Conservation (phyloP, 495 filamentous ascomycete genomes). For the Tuber brumale region DNA sequence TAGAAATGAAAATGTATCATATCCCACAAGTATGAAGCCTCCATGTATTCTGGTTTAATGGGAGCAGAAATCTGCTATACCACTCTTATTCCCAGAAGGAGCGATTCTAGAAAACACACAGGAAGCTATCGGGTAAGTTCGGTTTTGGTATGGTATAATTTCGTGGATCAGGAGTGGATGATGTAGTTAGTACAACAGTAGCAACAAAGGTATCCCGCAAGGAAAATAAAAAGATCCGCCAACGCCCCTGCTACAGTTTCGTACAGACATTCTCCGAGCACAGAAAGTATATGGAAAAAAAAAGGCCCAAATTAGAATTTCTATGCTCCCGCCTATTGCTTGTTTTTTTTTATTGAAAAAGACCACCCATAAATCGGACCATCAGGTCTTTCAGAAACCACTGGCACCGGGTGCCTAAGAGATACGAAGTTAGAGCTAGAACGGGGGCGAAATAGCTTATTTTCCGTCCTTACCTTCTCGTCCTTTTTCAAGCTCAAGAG, state of each 20-base stretch:
- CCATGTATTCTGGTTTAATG: not conserved
- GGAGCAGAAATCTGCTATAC: not conserved
- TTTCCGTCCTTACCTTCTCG: constrained; percentile 56
- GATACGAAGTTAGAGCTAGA: constrained; percentile 10
- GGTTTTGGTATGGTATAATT: not conserved
- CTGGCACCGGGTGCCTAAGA: constrained; percentile 38
- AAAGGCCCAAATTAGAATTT: not conserved
- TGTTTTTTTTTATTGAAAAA: not conserved
- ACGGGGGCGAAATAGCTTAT: not conserved
- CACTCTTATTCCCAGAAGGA: not conserved
- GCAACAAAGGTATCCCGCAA: constrained; percentile 3
- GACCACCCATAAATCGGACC: not conserved
- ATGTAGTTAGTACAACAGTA: not conserved
- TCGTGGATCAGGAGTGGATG: not conserved
- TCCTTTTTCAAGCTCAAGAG: constrained; percentile 85
- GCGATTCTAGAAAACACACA: not conserved
- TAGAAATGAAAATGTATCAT: not conserved
- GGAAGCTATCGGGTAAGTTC: not conserved
- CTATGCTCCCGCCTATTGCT: not conserved
- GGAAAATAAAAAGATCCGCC: not conserved
- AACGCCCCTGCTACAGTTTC: not conserved
- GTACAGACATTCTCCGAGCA: not conserved
- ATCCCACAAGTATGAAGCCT: not conserved
- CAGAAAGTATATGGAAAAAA: not conserved
- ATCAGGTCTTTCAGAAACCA: constrained; percentile 24